Conservation (phyloP, 345 rosid genomes). For the Ceriops decandra region DNA sequence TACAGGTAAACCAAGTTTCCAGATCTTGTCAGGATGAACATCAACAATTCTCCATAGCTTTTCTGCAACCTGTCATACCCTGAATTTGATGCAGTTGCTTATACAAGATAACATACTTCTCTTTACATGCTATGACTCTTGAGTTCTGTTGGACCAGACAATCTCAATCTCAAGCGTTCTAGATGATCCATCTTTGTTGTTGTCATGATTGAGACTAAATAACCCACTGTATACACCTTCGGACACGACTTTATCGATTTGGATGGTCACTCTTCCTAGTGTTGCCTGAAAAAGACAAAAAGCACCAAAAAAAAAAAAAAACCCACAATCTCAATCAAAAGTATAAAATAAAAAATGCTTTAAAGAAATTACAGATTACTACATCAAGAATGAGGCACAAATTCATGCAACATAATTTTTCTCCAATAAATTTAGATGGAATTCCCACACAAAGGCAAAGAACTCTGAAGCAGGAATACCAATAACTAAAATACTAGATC, state of each 20-base stretch:
- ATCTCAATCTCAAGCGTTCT: conserved; percentile 77
- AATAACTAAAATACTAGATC: not conserved
- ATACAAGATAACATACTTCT: not conserved
- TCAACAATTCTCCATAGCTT: conserved; percentile 7
- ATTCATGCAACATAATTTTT: too few species aligned
- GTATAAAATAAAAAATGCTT: not conserved
- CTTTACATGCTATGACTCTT: conserved; percentile 27
- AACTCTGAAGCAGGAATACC: not conserved
- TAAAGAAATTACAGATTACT: not conserved
- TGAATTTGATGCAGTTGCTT: conserved; percentile 2
- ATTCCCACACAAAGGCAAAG: not conserved
- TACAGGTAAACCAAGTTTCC: conserved; percentile 20
- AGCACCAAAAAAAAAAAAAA: not conserved
- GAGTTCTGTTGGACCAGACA: conserved; percentile 56
- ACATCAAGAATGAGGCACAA: not conserved
- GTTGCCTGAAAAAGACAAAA: conserved; percentile 50
- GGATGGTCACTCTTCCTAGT: conserved; percentile 77
- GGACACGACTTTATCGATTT: conserved; percentile 79
- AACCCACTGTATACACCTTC: conserved; percentile 74
- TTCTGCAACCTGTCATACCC: not conserved
- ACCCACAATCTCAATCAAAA: not conserved
- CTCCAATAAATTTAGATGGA: not conserved
- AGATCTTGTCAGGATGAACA: conserved; percentile 12
- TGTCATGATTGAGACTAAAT: conserved; percentile 62
- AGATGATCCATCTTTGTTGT: conserved; percentile 57